Evolutionary conservation across 495 filamentous ascomycete species (phyloP), one percentile per base, ranked within the genome.

Genomic region (Trichoderma asperelloides): DNA sequence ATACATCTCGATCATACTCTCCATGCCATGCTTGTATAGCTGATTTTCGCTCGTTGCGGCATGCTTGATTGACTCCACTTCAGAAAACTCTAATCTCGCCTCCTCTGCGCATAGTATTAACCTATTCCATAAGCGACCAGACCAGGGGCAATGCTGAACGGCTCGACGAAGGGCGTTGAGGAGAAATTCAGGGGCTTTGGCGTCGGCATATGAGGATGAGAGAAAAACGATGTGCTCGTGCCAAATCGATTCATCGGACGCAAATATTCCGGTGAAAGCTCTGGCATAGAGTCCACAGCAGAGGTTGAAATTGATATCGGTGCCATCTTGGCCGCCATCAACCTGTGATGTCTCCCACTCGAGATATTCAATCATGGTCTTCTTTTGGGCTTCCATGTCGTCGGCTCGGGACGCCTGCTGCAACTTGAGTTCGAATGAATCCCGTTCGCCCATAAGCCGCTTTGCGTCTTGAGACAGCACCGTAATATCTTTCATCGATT

Each of bases 71-170:
- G 87, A 81, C 69, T 93, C 90, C 51, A 98, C 90, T 33, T 88
- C 88, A n/a, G 86, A 75, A 70, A 93, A 96, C 2, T 87, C 79
- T 70, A 86, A 83, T 18, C 86, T 84, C 65, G 89, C 88, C 40
- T 87, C 85, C 78, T 97, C 95, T 13, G 90, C 87, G 23, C 86
- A 89, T 63, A 97, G 77, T 21, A 98, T 86, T 68, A 92, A 92
- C 69, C 92, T 87, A 4, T 93, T 89, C 95, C 95, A 98, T 12
- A 98, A 80, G 25, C 86, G 82, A 25, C 95, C 93, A 18, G 91
- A 96, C 90, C 92, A 96, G 2, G 95, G 94, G 68, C 93, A 93
- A 75, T 97, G 93, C 18, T 88, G 84, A 2, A 91, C 93, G 18
- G 91, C 92, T 64, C 91, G 84, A 70, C 93, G 87, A 23, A 81